Conservation (phyloP, 2,329 filamentous ascomycete species). For the Laburnicola sp. region DNA sequence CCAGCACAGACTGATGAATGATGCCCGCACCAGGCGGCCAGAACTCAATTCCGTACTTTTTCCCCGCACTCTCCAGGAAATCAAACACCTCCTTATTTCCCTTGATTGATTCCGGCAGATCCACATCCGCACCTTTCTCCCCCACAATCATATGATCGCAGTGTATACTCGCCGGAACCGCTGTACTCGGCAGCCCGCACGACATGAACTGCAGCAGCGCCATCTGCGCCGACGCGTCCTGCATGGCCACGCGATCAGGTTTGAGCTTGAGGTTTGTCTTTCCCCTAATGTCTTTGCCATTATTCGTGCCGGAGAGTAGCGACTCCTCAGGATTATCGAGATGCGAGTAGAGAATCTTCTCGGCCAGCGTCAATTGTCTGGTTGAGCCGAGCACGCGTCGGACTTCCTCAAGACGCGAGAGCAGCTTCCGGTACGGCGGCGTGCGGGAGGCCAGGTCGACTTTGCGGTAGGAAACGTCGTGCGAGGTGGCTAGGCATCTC, state of each 20-base stretch:
- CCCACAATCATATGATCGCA: constrained; percentile 99
- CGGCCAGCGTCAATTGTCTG: constrained; percentile 77
- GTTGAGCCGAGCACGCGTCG: constrained; percentile 68
- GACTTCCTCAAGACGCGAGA: constrained; percentile 76
- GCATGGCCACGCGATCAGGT: constrained; percentile 97
- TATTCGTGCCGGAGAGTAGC: constrained; percentile 77
- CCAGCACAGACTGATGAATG: constrained; percentile 92
- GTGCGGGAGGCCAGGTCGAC: constrained; percentile 58
- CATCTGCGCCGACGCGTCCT: constrained; percentile 98
- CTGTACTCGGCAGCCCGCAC: constrained; percentile 83
- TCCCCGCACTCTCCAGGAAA: constrained; percentile 83
- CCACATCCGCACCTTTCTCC: constrained; percentile 82
- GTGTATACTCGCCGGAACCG: constrained; percentile 95
- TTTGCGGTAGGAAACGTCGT: constrained; percentile 30
- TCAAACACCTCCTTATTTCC: constrained; percentile 97
- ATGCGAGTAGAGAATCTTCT: constrained; percentile 98
- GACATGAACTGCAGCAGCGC: constrained; percentile 98
- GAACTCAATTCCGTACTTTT: constrained; percentile 54
- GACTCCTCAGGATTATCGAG: constrained; percentile 87
- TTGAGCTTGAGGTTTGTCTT: constrained; percentile 94
- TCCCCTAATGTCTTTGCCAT: constrained; percentile 81
- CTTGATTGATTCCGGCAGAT: constrained; percentile 81
- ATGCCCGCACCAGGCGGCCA: constrained; percentile 48
- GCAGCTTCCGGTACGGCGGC: constrained; percentile 81
- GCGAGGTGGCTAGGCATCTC: constrained; percentile 41